A percentile compares a stretch with the other conserved stretches of the same genome.
Conservation (phyloP, 2,329 filamentous ascomycete genomes). For the Coniochaeta ligniaria region DNA sequence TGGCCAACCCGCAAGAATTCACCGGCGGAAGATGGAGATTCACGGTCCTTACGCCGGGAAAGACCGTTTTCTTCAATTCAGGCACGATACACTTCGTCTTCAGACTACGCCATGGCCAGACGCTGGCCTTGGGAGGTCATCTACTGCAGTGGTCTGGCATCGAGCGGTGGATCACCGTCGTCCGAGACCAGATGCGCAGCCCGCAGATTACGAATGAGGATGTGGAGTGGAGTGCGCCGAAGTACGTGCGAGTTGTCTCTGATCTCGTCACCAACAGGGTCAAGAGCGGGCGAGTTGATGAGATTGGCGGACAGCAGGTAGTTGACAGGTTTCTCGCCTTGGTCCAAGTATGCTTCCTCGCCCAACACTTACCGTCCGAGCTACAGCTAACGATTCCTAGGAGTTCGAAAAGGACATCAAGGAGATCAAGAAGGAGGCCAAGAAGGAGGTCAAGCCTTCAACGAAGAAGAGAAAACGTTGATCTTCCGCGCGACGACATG, state of each 20-base stretch:
- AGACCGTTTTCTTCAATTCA: constrained; percentile 25
- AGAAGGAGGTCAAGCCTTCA: neutral
- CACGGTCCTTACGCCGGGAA: constrained; percentile 21
- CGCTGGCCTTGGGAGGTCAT: constrained; percentile 24
- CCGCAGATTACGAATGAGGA: constrained; percentile 21
- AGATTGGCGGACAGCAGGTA: constrained; percentile 11
- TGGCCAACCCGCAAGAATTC: constrained; percentile 14
- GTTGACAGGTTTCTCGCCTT: constrained; percentile 8
- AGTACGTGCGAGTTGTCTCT: constrained; percentile 13
- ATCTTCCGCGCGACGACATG: neutral
- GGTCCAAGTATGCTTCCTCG: constrained; percentile 6
- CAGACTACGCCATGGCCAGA: constrained; percentile 16
- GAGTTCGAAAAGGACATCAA: neutral
- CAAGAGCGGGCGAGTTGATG: constrained; percentile 7
- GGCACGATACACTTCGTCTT: constrained; percentile 28
- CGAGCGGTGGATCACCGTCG: constrained; percentile 20
- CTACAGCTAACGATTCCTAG: neutral
- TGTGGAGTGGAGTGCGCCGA: constrained; percentile 13
- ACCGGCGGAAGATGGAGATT: constrained; percentile 22
- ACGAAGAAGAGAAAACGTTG: neutral
- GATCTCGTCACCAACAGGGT: constrained; percentile 10
- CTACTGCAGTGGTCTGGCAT: constrained; percentile 25
- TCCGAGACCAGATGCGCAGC: constrained; percentile 19
- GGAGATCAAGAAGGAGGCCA: neutral
- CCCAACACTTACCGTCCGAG: neutral